A percentile compares a stretch with the other conserved stretches of the same genome.
phyloP scores from a whole-genome alignment of 441 rosid species.

The Melastoma candidum region DNA sequence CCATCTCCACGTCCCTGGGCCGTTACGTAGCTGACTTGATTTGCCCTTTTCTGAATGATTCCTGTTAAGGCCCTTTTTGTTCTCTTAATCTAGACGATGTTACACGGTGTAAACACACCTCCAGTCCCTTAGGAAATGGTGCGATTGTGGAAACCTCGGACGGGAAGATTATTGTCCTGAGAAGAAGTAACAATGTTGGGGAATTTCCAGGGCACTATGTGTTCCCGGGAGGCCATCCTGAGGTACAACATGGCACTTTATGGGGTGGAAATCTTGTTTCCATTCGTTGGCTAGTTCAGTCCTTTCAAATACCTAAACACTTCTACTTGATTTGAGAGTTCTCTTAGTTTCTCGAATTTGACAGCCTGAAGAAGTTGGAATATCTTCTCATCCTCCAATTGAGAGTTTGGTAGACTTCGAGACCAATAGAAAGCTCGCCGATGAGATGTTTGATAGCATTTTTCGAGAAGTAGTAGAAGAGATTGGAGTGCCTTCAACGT shows the following conservation, averaged over 20 bases:
- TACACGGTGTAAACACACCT: slow-evolving; percentile 53
- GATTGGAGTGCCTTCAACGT: slow-evolving; percentile 68
- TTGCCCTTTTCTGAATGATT: not conserved
- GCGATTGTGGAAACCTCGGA: slow-evolving; percentile 76
- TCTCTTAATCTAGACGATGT: slow-evolving; percentile 41
- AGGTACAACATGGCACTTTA: slow-evolving; percentile 30
- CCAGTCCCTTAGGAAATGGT: slow-evolving; percentile 84
- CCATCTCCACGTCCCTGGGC: too few relatives aligned
- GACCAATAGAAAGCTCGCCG: slow-evolving; percentile 40
- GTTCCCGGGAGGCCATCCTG: slow-evolving; percentile 95
- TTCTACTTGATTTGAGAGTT: too few relatives aligned
- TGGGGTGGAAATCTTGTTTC: too few relatives aligned
- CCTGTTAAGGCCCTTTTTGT: not conserved
- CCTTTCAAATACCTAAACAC: too few relatives aligned
- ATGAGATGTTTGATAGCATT: slow-evolving; percentile 78
- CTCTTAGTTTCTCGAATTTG: slow-evolving; percentile 11
- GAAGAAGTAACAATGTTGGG: slow-evolving; percentile 79
- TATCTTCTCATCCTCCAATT: slow-evolving; percentile 25
- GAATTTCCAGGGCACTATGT: slow-evolving; percentile 89
- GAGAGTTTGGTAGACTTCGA: slow-evolving; percentile 21
- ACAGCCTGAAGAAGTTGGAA: slow-evolving; percentile 63
- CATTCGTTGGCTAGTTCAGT: too few relatives aligned
- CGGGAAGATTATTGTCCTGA: slow-evolving; percentile 53
- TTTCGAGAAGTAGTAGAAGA: slow-evolving; percentile 78
- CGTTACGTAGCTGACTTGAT: not conserved